Evolutionary conservation across 257 asterid genomes (phyloP), one percentile per base, ranked within the genome.

Genomic region (Solanum clarkiae): DNA sequence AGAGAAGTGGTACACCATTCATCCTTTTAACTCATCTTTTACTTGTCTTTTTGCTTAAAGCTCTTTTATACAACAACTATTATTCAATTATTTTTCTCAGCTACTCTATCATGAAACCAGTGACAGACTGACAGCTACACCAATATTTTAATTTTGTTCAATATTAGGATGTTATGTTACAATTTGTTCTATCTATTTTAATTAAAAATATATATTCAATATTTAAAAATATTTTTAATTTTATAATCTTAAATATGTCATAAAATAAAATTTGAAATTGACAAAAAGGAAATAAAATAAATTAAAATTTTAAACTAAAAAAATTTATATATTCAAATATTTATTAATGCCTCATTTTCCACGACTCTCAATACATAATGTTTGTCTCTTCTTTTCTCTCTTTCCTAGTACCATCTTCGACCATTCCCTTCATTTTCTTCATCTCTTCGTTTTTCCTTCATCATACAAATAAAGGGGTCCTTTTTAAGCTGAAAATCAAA

Each of bases 331-430:
- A 59, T 59, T 59, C 4, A 59, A 59, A 56, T 56, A 56, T 55
- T 55, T 55, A 45, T 4, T 10, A 59, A 14, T n/a, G 66, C 60
- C 74, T 62, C 77, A 24, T 79, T 83, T 79, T 54, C 53, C 60
- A 66, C 59, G 83, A 74, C 68, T 85, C 83, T 63, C 16, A 77
- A 51, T 9, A 51, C 57, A 51, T 65, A 65, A 65, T 77, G 47
- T 77, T 8, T 51, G 82, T 77, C 40, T 68, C 49, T 51, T 54
- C 10, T 49, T 59, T 56, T 60, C 84, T 80, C 51, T 84, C 84
- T 81, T 87, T 87, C 90, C 40, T 18, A 70, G 88, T 63, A 87
- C 44, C 80, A 85, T 87, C 88, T 24, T 77, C 55, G 84, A 83
- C 82, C 63, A 32, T 29, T 66, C 82, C 54, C 40, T 68, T 70